These are phyloP conservation scores for Phytophthora vignae DNA, from an alignment of 352 stramenopile species.

Conservation along the genomic window DNA sequence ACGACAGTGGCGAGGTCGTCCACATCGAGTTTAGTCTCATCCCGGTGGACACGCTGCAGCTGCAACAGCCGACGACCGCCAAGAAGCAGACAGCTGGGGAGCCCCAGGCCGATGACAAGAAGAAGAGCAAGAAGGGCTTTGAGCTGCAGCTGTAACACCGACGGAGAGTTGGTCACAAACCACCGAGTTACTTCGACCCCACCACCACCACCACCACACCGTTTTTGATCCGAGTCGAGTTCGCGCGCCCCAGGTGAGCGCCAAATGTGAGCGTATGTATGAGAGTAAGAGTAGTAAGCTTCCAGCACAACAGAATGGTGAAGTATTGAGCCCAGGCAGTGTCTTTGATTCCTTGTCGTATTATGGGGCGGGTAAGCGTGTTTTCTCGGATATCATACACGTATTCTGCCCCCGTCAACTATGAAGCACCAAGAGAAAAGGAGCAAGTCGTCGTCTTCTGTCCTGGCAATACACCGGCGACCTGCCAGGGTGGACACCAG, in stretches of 20 bases:
- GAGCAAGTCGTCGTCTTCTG: not conserved
- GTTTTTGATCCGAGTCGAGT: constrained; percentile 6
- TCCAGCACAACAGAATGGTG: not conserved
- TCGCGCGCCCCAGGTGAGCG: not conserved
- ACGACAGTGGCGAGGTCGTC: constrained; percentile 49
- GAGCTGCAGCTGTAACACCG: constrained; percentile 30
- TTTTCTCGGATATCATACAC: not conserved
- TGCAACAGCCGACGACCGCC: not conserved
- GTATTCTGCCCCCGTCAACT: not conserved
- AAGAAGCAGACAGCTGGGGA: constrained; percentile 9
- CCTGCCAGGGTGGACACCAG: too few species aligned
- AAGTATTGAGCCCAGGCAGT: not conserved
- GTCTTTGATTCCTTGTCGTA: too few species aligned
- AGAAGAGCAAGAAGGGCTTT: constrained; percentile 18
- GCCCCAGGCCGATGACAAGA: constrained; percentile 7
- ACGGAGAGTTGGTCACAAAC: not conserved
- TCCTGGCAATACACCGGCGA: too few species aligned
- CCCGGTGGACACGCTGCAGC: constrained; percentile 26
- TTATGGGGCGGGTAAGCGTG: too few species aligned
- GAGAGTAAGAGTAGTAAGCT: constrained; percentile 6
- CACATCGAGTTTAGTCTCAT: constrained; percentile 71
- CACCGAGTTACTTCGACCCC: not conserved
- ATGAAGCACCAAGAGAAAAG: not conserved
- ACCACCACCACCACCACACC: not conserved
- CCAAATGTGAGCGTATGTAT: constrained; percentile 1